These are phyloP conservation scores for Gossypium thurberi DNA, from an alignment of 345 rosid genomes.

Conservation along the genomic window DNA sequence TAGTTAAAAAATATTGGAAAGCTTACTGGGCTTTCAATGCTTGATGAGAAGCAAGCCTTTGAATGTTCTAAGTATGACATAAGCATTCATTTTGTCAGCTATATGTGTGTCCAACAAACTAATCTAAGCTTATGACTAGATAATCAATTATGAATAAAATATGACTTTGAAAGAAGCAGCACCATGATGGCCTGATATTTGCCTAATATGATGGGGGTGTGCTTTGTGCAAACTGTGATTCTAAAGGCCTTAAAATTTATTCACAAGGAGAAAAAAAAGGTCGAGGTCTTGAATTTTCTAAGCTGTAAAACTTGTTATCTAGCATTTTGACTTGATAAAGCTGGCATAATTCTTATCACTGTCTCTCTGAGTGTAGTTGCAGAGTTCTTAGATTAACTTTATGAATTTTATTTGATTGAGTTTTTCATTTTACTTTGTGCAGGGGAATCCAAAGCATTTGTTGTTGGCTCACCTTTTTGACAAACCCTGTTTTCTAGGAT, in stretches of 20 bases:
- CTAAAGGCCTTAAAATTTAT: neutral
- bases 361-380: neutral
- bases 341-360: neutral
- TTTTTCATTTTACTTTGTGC: slow-evolving; percentile 20
- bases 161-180: neutral
- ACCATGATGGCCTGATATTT: neutral
- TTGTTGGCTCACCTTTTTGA: slow-evolving; percentile 89
- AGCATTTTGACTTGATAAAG: neutral
- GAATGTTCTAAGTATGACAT: neutral
- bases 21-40: neutral
- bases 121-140: neutral
- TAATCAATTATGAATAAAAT: neutral
- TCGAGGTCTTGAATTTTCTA: neutral
- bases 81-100: neutral
- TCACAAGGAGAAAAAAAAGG: neutral
- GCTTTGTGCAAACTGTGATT: neutral
- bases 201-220: neutral
- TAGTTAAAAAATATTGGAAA: neutral
- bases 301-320: neutral
- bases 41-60: neutral
- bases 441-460: slow-evolving; percentile 81
- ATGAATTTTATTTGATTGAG: slow-evolving; percentile 17
- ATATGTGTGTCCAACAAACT: neutral
- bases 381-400: neutral
- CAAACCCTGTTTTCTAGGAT: slow-evolving; percentile 93